Percentiles rank a stretch among this genome's conserved stretches.
phyloP scores from a whole-genome alignment of 2,329 filamentous ascomycete species.

The Pestalotiopsis sp. region DNA sequence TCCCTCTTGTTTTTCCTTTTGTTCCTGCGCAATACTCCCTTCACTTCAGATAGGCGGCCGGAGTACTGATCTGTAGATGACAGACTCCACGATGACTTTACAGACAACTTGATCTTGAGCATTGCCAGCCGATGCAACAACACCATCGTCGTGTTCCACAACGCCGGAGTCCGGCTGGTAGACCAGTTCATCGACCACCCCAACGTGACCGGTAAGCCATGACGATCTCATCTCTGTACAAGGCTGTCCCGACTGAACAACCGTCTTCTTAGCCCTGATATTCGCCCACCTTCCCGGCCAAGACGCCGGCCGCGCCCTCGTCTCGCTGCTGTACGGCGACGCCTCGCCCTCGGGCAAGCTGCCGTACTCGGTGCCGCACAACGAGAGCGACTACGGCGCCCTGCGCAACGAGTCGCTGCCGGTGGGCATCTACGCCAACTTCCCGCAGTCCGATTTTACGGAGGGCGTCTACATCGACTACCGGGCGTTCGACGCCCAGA shows the following conservation, averaged over 20 bases:
- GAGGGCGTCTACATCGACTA: slow-evolving; percentile 68
- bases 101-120: slow-evolving; percentile 47
- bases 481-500: slow-evolving; percentile 59
- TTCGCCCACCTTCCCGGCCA: slow-evolving; percentile 67
- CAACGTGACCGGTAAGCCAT: slow-evolving; percentile 55
- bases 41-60: neutral
- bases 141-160: slow-evolving; percentile 65
- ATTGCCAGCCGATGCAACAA: slow-evolving; percentile 54
- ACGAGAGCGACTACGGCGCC: slow-evolving; percentile 44
- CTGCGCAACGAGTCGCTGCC: slow-evolving; percentile 30
- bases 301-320: slow-evolving; percentile 72
- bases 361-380: slow-evolving; percentile 51
- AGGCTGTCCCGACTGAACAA: neutral
- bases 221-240: neutral
- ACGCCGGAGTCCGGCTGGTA: slow-evolving; percentile 58
- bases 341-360: slow-evolving; percentile 46
- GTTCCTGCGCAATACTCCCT: too few relatives aligned
- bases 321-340: slow-evolving; percentile 71
- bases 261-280: neutral
- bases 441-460: slow-evolving; percentile 41
- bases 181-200: slow-evolving; percentile 61
- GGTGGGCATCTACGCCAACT: slow-evolving; percentile 41
- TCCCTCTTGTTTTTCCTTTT: neutral
- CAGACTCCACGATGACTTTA: slow-evolving; percentile 59
- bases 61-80: neutral